Evolutionary conservation across 179 eudicot genomes (phyloP), one percentile per base, ranked within the genome.

Genomic region (Silene vulgaris): DNA sequence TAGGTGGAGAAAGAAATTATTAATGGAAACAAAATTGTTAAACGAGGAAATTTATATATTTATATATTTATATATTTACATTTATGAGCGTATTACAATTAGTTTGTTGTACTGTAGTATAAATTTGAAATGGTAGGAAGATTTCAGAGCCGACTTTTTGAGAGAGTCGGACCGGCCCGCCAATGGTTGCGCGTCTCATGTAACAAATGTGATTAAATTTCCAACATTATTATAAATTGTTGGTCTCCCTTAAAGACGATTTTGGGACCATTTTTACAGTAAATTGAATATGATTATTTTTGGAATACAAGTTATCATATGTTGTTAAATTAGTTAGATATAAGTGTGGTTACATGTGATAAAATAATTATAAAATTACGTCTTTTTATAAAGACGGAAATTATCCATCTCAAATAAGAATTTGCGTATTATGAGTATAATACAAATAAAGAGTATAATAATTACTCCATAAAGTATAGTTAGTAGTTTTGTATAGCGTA

Each of bases 141-240:
- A 72, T 76, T 64, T 32, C 30, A 35, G 71, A 76, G 80, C 80
- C 83, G 77, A 80, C 79, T 59, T 73, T 21, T 1, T 13, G 43
- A 11, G 45, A 40, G 8, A 67, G 65, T 67, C 74, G 80, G 73
- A 26, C 74, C 74, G 75, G 75, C 83, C 77, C 80, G 80, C 77
- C 77, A 65, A 76, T 66, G 74, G 79, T 57, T 80, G 75, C 45
- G 75, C 69, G 48, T 61, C 28, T 35, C 52, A 37, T 16, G 1
- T 23, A 23, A 23, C 26, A 23, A 23, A 23, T 23, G 26, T 23
- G 26, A 23, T 23, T 48, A 30, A 13, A 30, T 65, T 30, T 64
- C 16, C 68, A 26, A 28, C 69, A 28, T 8, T 4, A 29, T 29
- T 29, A 28, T 23, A 23, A 23, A 23, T 23, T 23, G 26, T 23